Evolutionary conservation across 179 eudicot genomes (phyloP), one percentile per base, ranked within the genome.

Genomic region (Carnegiea gigantea): DNA sequence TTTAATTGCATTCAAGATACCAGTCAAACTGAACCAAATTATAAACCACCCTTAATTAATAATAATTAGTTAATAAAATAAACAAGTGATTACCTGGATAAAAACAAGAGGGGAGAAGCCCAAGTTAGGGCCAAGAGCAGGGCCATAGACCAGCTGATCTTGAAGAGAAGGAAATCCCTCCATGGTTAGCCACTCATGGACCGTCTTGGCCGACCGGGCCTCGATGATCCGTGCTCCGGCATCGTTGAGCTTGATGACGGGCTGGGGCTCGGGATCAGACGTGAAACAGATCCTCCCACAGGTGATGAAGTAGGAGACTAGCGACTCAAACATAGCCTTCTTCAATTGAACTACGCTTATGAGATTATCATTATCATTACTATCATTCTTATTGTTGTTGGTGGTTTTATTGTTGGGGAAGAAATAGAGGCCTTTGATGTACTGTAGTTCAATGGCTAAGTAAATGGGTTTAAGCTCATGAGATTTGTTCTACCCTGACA

Each of bases 381-480:
- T 28, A 28, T 28, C 30, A 28, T 28, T 28, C 0, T 28, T 85
- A 10, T 79, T 82, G 5, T 70, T 36, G 38, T 76, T 40, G 20
- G 73, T 40, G 20, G 36, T 73, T 40, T 14, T 51, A 15, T 51
- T 13, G 23, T 80, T 83, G 8, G n/a, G 53, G 84, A 93, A 95
- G 83, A 89, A 92, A 81, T 95, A 92, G 7, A 93, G 83, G 3
- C 77, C 90, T 48, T 84, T 86, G 0, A 95, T 23, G 84, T 95
- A 92, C 59, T 95, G 98, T 11, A 95, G 81, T 83, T 90, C 93
- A 93, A 92, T 82, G 82, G 91, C 95, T 60, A 93, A 62, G 84
- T 93, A 97, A 33, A 83, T 78, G 82, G 80, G 81, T 1, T 82
- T 87, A 9, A 92, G 81, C 72, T 91, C 89, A 30, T 84, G 86